These are phyloP conservation scores for Ormosia semicastrata DNA, from an alignment of 306 rosid genomes.

Conservation along the genomic window DNA sequence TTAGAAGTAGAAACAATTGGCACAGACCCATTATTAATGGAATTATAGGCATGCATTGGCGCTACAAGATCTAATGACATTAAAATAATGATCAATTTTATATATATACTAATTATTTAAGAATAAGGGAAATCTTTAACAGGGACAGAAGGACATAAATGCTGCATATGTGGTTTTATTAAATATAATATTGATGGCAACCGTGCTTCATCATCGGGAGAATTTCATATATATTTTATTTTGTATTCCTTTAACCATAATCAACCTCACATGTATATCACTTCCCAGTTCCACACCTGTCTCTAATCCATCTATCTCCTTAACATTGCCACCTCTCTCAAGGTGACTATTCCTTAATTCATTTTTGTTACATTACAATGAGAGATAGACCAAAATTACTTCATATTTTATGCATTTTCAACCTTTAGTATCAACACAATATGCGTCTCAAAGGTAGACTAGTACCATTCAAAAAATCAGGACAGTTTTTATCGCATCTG, in stretches of 20 bases:
- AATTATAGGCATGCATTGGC: too few relatives aligned
- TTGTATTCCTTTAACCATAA: slow-evolving; percentile 47
- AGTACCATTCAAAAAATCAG: background rate
- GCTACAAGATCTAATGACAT: too few relatives aligned
- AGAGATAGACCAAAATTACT: background rate
- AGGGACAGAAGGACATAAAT: background rate
- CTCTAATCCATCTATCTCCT: background rate
- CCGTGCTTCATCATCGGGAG: slow-evolving; percentile 23
- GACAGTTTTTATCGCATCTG: slow-evolving; percentile 9
- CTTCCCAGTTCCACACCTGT: background rate
- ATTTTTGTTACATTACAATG: background rate
- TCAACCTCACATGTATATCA: slow-evolving; percentile 25
- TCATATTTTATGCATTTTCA: background rate
- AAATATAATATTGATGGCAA: slow-evolving; percentile 3
- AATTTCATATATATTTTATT: slow-evolving; percentile 26
- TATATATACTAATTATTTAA: too few relatives aligned
- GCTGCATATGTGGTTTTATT: slow-evolving; percentile 18
- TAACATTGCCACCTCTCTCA: background rate
- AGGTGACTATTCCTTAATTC: background rate
- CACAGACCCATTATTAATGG: too few relatives aligned
- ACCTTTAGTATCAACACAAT: background rate
- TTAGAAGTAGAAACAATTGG: too few relatives aligned
- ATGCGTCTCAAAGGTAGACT: background rate
- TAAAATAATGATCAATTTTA: too few relatives aligned
- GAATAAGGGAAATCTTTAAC: background rate